Evolutionary conservation across 2,329 filamentous ascomycete species (phyloP), one percentile per base, ranked within the genome.

Genomic region (Lecanicillium sp.): DNA sequence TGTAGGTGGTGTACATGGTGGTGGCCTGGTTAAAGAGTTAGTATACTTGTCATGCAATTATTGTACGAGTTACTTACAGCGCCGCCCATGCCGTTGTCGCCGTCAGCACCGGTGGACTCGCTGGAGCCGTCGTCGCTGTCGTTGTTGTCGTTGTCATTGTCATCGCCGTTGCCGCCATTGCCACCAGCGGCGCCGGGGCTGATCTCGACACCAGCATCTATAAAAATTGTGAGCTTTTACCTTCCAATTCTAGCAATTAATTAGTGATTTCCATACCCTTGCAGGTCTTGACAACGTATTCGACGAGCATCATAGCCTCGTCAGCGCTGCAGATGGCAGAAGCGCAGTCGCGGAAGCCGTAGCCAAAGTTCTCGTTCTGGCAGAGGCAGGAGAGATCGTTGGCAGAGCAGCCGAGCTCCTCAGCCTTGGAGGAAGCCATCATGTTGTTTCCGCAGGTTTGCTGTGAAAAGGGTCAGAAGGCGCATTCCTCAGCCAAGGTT

Each of bases 331-430:
- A 73, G 32, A 59, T 55, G 54, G 66, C 55, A 45, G 49, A 46
- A 14, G 69, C 63, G 58, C 71, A 75, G 60, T 75, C 71, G 42
- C 63, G 67, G 43, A 74, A 54, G 37, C 70, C 71, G 46, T 64
- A 71, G 41, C 57, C 48, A 55, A 71, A 74, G 59, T 70, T 50
- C 32, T 45, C 29, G 45, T 68, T 65, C 41, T 51, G 48, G 61
- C 71, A 75, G 12, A 73, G 60, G 55, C 71, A 74, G 35, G 50
- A 48, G 30, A 60, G 27, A 43, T 71, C 67, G 29, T 51, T 52
- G 39, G 49, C 43, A 7, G 44, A 40, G 58, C 74, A 78, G 43
- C 64, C 63, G 27, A 77, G 64, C 37, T 63, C 53, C 25, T 46
- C 22, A 33, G 62, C 62, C 58, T 70, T 62, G 41, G 38, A 49